phyloP scores from a whole-genome alignment of 2,329 filamentous ascomycete genomes.

The Verticillium tricorpus region DNA sequence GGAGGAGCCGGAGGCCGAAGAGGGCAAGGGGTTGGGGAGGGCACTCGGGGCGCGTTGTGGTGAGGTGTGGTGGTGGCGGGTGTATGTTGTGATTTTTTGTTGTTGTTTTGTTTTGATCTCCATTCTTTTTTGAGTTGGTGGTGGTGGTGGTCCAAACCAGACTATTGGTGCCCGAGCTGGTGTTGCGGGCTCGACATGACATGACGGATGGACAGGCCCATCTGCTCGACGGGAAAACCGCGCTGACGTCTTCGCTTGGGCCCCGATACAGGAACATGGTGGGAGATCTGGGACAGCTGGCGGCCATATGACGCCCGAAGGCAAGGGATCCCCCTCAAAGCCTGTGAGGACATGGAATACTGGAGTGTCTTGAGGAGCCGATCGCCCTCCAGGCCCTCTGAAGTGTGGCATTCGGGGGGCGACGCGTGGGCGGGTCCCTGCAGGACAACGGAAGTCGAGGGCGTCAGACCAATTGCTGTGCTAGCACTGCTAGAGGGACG shows the following conservation, averaged over 20 bases:
- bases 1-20: not conserved
- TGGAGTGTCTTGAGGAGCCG: not conserved
- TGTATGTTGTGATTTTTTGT: not conserved
- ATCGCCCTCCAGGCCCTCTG: not conserved
- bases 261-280: not conserved
- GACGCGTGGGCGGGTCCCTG: not conserved
- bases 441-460: not conserved
- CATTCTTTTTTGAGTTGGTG: not conserved
- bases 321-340: not conserved
- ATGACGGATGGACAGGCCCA: not conserved
- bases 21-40: not conserved
- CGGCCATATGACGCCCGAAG: not conserved
- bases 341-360: not conserved
- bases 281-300: not conserved
- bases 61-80: not conserved
- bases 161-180: not conserved
- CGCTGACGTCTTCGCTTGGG: not conserved
- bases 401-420: not conserved
- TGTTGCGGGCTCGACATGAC: not conserved
- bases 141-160: not conserved
- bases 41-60: not conserved
- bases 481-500: not conserved
- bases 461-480: slow-evolving; percentile 1
- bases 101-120: slow-evolving; percentile 1
- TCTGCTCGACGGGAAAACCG: not conserved